A percentile compares a stretch with the other conserved stretches of the same genome.
These are phyloP conservation scores for Paramecium sexaurelia DNA, from an alignment of 73 alveolate species.

Conservation along the genomic window DNA sequence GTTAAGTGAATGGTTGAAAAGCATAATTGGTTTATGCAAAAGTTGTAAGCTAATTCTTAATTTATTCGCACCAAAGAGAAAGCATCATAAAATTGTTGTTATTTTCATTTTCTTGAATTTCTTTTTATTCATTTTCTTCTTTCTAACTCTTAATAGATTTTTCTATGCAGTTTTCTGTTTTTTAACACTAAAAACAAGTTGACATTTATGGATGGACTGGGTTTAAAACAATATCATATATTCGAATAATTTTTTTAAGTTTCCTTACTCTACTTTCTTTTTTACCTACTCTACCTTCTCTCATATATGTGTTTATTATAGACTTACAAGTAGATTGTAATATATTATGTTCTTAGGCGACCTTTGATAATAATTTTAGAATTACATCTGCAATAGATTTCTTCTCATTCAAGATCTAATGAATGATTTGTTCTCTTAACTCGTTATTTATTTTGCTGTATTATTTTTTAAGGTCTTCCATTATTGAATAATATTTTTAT, in stretches of 20 bases:
- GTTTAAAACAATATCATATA: background rate
- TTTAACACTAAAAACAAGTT: background rate
- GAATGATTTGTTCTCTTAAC: constrained; percentile 3
- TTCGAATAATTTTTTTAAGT: constrained; percentile 4
- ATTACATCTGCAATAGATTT: background rate
- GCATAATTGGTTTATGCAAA: background rate
- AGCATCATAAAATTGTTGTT: background rate
- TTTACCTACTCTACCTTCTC: constrained; percentile 61
- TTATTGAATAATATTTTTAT: background rate
- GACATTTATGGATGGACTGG: background rate
- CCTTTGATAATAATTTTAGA: background rate
- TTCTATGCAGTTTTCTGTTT: constrained; percentile 1
- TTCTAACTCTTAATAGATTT: background rate
- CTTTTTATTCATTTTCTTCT: background rate
- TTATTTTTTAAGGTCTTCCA: constrained; percentile 14
- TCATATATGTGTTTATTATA: constrained; percentile 43
- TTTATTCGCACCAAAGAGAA: background rate
- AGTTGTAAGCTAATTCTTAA: background rate
- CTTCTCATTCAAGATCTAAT: background rate
- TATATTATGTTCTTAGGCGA: background rate
- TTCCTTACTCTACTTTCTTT: constrained; percentile 56
- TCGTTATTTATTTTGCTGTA: constrained; percentile 13
- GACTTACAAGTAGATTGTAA: constrained; percentile 51
- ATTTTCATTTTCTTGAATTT: background rate
- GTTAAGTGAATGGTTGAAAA: background rate